Base-by-base conservation (phyloP, 495 filamentous ascomycete genomes). In the Xylaria sp. region DNA sequence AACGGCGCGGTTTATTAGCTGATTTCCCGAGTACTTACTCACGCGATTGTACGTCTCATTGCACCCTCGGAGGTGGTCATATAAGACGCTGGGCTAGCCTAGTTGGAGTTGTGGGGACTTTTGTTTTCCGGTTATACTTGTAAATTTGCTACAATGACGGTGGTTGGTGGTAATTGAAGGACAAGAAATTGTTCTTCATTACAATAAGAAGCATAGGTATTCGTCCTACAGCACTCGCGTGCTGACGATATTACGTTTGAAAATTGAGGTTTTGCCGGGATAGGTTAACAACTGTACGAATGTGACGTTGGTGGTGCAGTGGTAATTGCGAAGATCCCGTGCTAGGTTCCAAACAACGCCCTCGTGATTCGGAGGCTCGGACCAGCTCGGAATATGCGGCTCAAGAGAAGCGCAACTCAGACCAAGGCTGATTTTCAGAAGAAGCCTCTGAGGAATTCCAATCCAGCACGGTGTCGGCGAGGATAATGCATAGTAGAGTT, bases 41-140 rank as follows among this genome's bases (percentile, higher is more conserved):
- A 61, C 17, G 29, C 9, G 11, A 14, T 11, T 61, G 9, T 19
- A 26, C 19, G 19, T 43, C 31, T 31, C 31, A 37, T 58, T 31
- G 29, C 55, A 12, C 35, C 29, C 35, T 37, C 37, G n/a, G n/a
- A 12, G 37, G 37, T 41, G 37, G 21, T 61, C 12, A 29, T 58
- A 35, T 35, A 35, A 58, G 29, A 19, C 5, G 44, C 31, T 65
- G 5, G 62, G 15, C 24, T 17, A 52, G 31, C 62, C 44, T 35
- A 24, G 29, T 65, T 37, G 44, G 62, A 52, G 62, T 37, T n/a
- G 62, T 44, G 62, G 62, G 59, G 62, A 37, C 62, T 52, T 65
- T 50, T 50, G 26, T 29, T 19, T 5, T 31, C 5, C 11, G 11
- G 50, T 8, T 29, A 0, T 11, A 1, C 0, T 12, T n/a, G 2